Evolutionary conservation across 2,329 filamentous ascomycete species (phyloP).

Genomic region (Talaromyces atroroseus): DNA sequence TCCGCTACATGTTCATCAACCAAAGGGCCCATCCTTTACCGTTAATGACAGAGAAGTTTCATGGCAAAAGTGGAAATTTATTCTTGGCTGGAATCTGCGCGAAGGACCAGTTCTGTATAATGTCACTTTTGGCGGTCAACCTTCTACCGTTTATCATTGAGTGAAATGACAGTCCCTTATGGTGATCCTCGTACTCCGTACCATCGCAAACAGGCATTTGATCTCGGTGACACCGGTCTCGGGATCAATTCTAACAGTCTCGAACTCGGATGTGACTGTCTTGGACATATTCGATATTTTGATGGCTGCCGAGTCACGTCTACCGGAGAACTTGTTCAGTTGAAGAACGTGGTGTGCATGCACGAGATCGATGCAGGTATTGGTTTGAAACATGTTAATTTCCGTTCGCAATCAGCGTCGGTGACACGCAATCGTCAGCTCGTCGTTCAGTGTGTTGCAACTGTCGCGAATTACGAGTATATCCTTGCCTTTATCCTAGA

Average conservation of each 20-base stretch:
- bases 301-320: conserved; percentile 47
- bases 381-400: conserved; percentile 66
- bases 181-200: conserved; percentile 56
- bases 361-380: conserved; percentile 67
- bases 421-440: conserved; percentile 58
- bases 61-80: conserved; percentile 66
- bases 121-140: conserved; percentile 57
- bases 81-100: conserved; percentile 62
- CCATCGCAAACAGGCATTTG: conserved; percentile 64
- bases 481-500: conserved; percentile 61
- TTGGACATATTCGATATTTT: conserved; percentile 60
- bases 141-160: conserved; percentile 59
- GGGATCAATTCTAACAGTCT: conserved; percentile 61
- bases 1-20: conserved; percentile 60
- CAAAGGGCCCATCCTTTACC: conserved; percentile 58
- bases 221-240: conserved; percentile 61
- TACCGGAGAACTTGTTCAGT: conserved; percentile 48
- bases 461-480: conserved; percentile 66
- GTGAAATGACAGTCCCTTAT: conserved; percentile 52
- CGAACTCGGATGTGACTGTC: conserved; percentile 61
- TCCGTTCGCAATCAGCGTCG: conserved; percentile 58
- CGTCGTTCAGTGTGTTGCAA: conserved; percentile 63
- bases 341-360: conserved; percentile 60
- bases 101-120: conserved; percentile 65
- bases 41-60: conserved; percentile 51